phyloP scores from a whole-genome alignment of 192 early-diverging fungal species.

The Umbelopsis sp. region DNA sequence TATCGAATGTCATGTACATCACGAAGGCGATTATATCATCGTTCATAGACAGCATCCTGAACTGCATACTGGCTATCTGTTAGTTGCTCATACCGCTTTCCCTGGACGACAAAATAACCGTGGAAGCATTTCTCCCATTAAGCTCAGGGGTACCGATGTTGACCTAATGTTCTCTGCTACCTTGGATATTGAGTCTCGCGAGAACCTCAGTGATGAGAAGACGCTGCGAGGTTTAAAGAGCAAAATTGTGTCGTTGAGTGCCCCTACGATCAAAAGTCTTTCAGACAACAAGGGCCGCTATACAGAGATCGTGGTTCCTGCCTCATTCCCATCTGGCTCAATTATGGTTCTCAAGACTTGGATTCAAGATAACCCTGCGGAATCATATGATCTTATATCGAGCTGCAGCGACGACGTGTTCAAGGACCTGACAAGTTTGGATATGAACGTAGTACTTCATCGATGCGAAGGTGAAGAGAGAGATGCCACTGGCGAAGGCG shows the following conservation, averaged over 20 bases:
- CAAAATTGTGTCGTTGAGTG: slow-evolving; percentile 51
- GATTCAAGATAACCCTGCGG: slow-evolving; percentile 53
- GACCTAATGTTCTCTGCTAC: slow-evolving; percentile 60
- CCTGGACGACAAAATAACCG: slow-evolving; percentile 40
- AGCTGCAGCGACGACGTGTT: slow-evolving; percentile 70
- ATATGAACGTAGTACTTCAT: slow-evolving; percentile 89
- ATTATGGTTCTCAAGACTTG: slow-evolving; percentile 70
- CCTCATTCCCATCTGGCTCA: slow-evolving; percentile 84
- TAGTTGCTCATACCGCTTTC: slow-evolving; percentile 91
- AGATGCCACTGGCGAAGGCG: slow-evolving; percentile 77
- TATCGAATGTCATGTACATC: slow-evolving; percentile 94
- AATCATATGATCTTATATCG: slow-evolving; percentile 61
- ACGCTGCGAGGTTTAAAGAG: slow-evolving; percentile 48
- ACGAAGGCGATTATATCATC: slow-evolving; percentile 92
- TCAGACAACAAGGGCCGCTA: slow-evolving; percentile 58
- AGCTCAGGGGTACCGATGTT: slow-evolving; percentile 60
- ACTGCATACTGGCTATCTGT: slow-evolving; percentile 88
- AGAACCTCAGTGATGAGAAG: slow-evolving; percentile 27
- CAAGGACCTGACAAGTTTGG: slow-evolving; percentile 57
- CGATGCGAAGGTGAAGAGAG: slow-evolving; percentile 87
- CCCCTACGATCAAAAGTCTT: slow-evolving; percentile 48
- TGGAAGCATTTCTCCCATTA: slow-evolving; percentile 56
- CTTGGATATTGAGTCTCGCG: slow-evolving; percentile 48
- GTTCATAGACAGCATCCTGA: slow-evolving; percentile 92
- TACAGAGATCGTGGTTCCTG: slow-evolving; percentile 63